Evolutionary conservation across 805 yeast genomes (phyloP).

Genomic region (Wickerhamiella hasegawae): DNA sequence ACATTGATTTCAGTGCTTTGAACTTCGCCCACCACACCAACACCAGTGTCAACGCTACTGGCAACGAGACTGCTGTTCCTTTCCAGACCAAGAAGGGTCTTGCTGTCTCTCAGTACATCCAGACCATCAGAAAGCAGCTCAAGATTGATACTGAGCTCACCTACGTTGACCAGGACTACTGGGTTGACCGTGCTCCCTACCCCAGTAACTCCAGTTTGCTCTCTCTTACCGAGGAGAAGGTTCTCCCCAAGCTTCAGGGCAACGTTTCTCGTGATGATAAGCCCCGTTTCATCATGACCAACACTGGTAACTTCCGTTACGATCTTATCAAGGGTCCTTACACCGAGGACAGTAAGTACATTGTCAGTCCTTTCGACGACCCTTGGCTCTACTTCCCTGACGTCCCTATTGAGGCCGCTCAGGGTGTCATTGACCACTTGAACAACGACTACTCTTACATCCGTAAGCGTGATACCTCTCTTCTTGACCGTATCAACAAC

Average conservation of each 20-base stretch:
- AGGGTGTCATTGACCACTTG: constrained; percentile 34
- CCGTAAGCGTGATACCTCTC: constrained; percentile 3
- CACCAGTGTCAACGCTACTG: constrained; percentile 8
- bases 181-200: constrained; percentile 50
- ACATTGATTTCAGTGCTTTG: constrained; percentile 65
- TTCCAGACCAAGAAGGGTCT: constrained; percentile 45
- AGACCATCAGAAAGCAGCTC: constrained; percentile 29
- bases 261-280: constrained; percentile 18
- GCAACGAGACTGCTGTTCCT: constrained; percentile 6
- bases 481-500: neutral
- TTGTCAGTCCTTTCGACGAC: constrained; percentile 73
- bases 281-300: constrained; percentile 44
- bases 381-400: constrained; percentile 52
- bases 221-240: constrained; percentile 41
- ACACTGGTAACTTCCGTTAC: constrained; percentile 79
- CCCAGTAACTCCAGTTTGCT: constrained; percentile 42
- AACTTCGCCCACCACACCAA: constrained; percentile 54
- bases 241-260: constrained; percentile 29
- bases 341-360: constrained; percentile 63
- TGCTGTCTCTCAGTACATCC: constrained; percentile 30
- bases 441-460: constrained; percentile 25
- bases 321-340: constrained; percentile 75
- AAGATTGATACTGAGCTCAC: constrained; percentile 45
- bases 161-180: constrained; percentile 47
- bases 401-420: constrained; percentile 44